Evolutionary conservation across 2,329 filamentous ascomycete species (phyloP).

Genomic region (Colletotrichum zoysiae): DNA sequence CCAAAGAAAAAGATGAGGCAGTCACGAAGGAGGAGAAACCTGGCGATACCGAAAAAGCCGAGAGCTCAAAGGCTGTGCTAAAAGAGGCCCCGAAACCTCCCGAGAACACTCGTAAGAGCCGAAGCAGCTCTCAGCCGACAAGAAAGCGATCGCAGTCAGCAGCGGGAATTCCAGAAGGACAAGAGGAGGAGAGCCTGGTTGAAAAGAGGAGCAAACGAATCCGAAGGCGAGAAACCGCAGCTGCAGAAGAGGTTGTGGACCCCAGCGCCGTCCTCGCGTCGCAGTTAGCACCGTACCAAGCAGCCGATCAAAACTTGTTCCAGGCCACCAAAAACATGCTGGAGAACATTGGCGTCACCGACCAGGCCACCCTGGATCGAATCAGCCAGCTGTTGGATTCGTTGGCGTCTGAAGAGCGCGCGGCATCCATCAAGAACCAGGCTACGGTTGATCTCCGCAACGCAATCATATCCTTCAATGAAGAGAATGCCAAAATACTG

Average conservation of each 20-base stretch:
- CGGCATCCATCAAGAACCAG: slow-evolving; percentile 59
- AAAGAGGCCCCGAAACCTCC: slow-evolving; percentile 45
- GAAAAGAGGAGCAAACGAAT: slow-evolving; percentile 76
- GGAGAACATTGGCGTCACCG: slow-evolving; percentile 66
- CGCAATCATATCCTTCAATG: slow-evolving; percentile 63
- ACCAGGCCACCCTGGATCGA: slow-evolving; percentile 59
- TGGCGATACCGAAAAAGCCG: slow-evolving; percentile 25
- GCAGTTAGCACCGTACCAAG: slow-evolving; percentile 69
- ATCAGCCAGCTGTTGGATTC: slow-evolving; percentile 66
- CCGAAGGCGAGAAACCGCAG: slow-evolving; percentile 69
- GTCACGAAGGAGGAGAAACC: slow-evolving; percentile 49
- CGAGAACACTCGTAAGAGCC: slow-evolving; percentile 50
- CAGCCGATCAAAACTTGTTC: slow-evolving; percentile 68
- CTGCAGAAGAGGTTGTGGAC: slow-evolving; percentile 65
- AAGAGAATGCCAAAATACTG: slow-evolving; percentile 66
- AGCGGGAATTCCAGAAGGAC: slow-evolving; percentile 68
- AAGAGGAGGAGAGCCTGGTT: slow-evolving; percentile 68
- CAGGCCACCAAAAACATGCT: slow-evolving; percentile 67
- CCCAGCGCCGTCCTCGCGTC: slow-evolving; percentile 64
- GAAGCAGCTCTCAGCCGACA: slow-evolving; percentile 57
- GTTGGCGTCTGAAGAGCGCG: slow-evolving; percentile 64
- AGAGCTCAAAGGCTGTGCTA: slow-evolving; percentile 3
- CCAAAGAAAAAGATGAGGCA: slow-evolving; percentile 54
- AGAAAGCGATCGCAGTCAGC: slow-evolving; percentile 74
- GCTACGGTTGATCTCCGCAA: slow-evolving; percentile 64